phyloP scores from a whole-genome alignment of 345 rosid genomes.

The Boechera stricta region DNA sequence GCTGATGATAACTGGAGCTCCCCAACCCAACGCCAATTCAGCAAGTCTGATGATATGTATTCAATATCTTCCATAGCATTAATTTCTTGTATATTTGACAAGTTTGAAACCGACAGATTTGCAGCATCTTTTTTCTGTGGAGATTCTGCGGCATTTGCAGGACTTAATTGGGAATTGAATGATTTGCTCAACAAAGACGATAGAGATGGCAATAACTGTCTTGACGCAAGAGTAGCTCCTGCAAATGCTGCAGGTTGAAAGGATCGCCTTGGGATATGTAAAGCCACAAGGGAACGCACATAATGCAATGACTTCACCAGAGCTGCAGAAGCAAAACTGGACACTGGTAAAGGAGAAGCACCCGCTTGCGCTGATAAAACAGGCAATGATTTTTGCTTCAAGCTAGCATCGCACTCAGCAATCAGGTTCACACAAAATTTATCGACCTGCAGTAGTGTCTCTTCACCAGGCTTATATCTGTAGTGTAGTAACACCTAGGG shows the following conservation, averaged over 20 bases:
- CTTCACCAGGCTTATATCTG: conserved; percentile 98
- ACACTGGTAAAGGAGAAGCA: conserved; percentile 76
- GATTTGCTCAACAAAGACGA: conserved; percentile 89
- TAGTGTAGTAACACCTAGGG: conserved; percentile 40
- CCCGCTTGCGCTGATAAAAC: conserved; percentile 50
- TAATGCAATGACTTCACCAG: conserved; percentile 94
- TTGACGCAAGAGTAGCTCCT: conserved; percentile 76
- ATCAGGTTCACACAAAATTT: conserved; percentile 78
- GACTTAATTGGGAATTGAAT: conserved; percentile 77
- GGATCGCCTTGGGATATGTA: conserved; percentile 81
- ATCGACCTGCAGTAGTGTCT: conserved; percentile 85
- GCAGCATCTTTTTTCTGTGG: conserved; percentile 67
- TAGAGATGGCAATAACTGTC: conserved; percentile 79
- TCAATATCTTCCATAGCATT: conserved; percentile 66
- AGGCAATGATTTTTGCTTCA: conserved; percentile 56
- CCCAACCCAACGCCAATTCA: conserved; percentile 92
- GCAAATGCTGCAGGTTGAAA: conserved; percentile 91
- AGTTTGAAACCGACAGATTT: conserved; percentile 61
- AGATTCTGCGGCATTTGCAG: conserved; percentile 69
- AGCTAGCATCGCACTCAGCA: conserved; percentile 74
- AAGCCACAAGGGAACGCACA: conserved; percentile 90
- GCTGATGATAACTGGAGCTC: conserved; percentile 60
- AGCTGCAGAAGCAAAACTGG: conserved; percentile 81
- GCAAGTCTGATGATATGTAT: conserved; percentile 74
- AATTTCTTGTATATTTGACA: conserved; percentile 68